phyloP scores from a whole-genome alignment of 1,139 yeast genomes.

The Zygosaccharomyces pseudobailii region DNA sequence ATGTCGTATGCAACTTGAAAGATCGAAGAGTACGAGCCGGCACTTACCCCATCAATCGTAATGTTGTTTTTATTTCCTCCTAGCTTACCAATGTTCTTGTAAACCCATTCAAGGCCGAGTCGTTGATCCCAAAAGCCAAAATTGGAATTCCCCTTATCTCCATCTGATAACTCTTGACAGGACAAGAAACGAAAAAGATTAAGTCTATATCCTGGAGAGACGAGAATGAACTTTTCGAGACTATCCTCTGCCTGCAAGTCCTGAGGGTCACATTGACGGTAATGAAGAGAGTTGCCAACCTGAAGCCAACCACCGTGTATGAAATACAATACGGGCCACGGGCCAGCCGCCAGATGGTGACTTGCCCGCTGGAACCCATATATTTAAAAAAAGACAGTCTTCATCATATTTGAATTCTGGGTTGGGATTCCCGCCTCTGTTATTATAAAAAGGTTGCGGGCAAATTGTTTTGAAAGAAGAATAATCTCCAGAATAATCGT shows the following conservation, averaged over 20 bases:
- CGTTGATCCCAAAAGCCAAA: slow-evolving; percentile 44
- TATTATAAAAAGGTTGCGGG: slow-evolving; percentile 33
- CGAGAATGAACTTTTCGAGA: slow-evolving; percentile 35
- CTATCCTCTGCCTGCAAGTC: slow-evolving; percentile 25
- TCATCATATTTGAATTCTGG: slow-evolving; percentile 34
- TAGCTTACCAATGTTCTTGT: slow-evolving; percentile 32
- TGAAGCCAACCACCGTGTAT: slow-evolving; percentile 44
- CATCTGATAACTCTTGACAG: slow-evolving; percentile 18
- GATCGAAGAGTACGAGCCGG: slow-evolving; percentile 29
- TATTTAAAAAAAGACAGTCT: slow-evolving; percentile 37
- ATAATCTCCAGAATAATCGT: slow-evolving; percentile 38
- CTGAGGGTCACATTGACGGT: slow-evolving; percentile 22
- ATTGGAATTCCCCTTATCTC: slow-evolving; percentile 27
- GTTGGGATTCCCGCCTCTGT: slow-evolving; percentile 21
- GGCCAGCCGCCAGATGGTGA: slow-evolving; percentile 37
- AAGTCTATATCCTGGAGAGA: slow-evolving; percentile 39
- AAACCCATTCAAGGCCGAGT: slow-evolving; percentile 40
- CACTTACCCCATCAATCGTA: slow-evolving; percentile 34
- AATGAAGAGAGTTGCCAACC: slow-evolving; percentile 33
- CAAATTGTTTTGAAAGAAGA: slow-evolving; percentile 33
- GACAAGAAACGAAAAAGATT: slow-evolving; percentile 41
- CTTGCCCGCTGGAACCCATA: slow-evolving; percentile 39
- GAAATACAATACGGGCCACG: slow-evolving; percentile 33
- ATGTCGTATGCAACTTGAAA: slow-evolving; percentile 38
- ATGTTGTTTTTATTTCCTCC: slow-evolving; percentile 35